Base-by-base conservation (phyloP, 2,329 filamentous ascomycete genomes). In the Arthrobotrys conoides region DNA sequence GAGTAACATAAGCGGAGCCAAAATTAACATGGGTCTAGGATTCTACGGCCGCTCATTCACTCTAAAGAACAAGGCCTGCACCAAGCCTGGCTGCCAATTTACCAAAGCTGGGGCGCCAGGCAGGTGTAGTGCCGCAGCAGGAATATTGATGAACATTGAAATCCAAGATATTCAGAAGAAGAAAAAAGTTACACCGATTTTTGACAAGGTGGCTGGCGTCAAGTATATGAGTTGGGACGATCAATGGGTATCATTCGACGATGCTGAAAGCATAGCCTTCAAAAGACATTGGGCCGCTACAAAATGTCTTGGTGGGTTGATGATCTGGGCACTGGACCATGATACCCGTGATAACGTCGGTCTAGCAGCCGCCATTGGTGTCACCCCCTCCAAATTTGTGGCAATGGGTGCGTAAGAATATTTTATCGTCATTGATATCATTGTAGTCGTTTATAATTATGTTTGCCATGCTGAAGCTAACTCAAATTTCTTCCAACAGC, bases 291-390 rank as follows among this genome's bases (percentile, higher is more conserved):
- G 68, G 71, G 81, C 81, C 8, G 75, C 81, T 59, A 12, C 69
- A 9, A 71, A 80, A 41, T 84, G 83, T 67, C 49, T 84, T 2
- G 81, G 82, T 14, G 83, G 83, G 0, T 80, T 81, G n/a, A 79
- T 81, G 49, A 72, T 81, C 14, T 83, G 82, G 82, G 81, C 81
- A 36, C 61, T 83, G 20, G 83, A 83, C 67, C 79, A 80, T 16
- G 82, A 83, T 80, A 81, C 81, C n/a, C 68, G 61, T 24, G 76
- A 82, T 18, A 80, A 79, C 61, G 64, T 81, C 20, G 82, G 81
- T 38, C 59, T 82, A 36, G 53, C 36, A 18, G 81, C 64, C 18
- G 18, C 46, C 18, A 22, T 48, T 48, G 44, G 44, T 8, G 44
- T 48, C n/a, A 48, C 44, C 2, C 44, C n/a, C 5, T 1, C n/a